A percentile compares a stretch with the other conserved stretches of the same genome.
Evolutionary conservation across 257 asterid species (phyloP).

Genomic region (Penstemon newberryi): DNA sequence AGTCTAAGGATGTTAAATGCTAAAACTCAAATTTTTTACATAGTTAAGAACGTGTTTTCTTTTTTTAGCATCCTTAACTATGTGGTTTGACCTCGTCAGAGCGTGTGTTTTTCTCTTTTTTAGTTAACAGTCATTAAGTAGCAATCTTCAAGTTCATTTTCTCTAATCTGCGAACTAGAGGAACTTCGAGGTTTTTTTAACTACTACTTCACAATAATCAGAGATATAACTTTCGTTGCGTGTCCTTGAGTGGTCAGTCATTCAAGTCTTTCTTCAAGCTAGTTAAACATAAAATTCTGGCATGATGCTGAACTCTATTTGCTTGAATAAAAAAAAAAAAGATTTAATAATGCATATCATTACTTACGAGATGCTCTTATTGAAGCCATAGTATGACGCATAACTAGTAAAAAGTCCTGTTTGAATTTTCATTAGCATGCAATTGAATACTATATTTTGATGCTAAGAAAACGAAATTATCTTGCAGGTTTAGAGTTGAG

Average conservation of each 20-base stretch:
- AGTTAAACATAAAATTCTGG: not conserved
- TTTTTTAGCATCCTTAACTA: not conserved
- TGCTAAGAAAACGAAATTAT: slow-evolving; percentile 22
- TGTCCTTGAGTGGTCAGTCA: not conserved
- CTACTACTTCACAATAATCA: not conserved
- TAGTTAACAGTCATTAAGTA: not conserved
- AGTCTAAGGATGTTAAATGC: not conserved
- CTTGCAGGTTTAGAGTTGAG: slow-evolving; percentile 46
- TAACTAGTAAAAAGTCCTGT: not conserved
- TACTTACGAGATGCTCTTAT: not conserved
- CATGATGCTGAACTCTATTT: not conserved
- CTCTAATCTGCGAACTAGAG: not conserved
- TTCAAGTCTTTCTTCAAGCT: not conserved
- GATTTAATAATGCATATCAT: not conserved
- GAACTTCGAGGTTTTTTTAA: not conserved
- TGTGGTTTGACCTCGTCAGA: no score
- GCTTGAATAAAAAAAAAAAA: not conserved
- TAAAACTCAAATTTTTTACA: not conserved
- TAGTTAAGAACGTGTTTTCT: not conserved
- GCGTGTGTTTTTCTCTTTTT: no score
- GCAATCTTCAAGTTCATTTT: not conserved
- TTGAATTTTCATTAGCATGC: not conserved
- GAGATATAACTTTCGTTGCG: no score
- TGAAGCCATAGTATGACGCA: not conserved
- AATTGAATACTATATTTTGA: not conserved